Conservation (phyloP, 1,139 yeast species). For the Geotrichum klebahnii region DNA sequence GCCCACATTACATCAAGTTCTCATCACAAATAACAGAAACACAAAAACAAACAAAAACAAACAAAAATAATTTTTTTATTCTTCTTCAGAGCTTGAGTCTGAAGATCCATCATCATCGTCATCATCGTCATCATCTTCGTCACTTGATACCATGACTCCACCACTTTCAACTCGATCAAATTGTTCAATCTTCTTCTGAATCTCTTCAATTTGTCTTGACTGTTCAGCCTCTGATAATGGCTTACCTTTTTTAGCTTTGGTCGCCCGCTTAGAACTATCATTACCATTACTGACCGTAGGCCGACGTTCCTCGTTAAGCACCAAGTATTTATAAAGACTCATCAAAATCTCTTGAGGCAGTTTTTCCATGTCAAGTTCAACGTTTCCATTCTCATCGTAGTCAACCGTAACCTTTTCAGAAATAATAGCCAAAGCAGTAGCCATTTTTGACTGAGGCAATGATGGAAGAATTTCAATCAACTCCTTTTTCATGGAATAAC, state of each 20-base stretch:
- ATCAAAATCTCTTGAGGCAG: conserved; percentile 78
- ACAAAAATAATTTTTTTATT: background rate
- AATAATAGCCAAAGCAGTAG: conserved; percentile 77
- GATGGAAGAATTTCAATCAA: conserved; percentile 76
- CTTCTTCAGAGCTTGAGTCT: conserved; percentile 10
- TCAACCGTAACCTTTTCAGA: conserved; percentile 65
- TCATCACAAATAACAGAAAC: background rate
- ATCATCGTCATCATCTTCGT: conserved; percentile 8
- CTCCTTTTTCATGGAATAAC: conserved; percentile 95
- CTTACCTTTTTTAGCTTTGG: conserved; percentile 46
- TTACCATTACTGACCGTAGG: conserved; percentile 2
- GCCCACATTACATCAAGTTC: background rate
- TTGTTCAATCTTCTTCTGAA: conserved; percentile 76
- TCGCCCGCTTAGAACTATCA: no score
- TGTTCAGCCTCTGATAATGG: conserved; percentile 64
- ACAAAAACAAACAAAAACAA: conserved; percentile 1
- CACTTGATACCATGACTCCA: background rate
- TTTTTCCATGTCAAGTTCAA: conserved; percentile 93
- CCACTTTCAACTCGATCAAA: conserved; percentile 49
- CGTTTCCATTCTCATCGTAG: conserved; percentile 84
- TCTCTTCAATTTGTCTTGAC: conserved; percentile 74
- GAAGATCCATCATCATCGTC: conserved; percentile 2
- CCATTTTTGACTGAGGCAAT: conserved; percentile 73
- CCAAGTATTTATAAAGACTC: conserved; percentile 67
- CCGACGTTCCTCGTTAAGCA: conserved; percentile 25